Percentiles rank a stretch among this genome's conserved stretches.
phyloP scores from a whole-genome alignment of 1,284 basidiomycete genomes.

The Tilletia caries region DNA sequence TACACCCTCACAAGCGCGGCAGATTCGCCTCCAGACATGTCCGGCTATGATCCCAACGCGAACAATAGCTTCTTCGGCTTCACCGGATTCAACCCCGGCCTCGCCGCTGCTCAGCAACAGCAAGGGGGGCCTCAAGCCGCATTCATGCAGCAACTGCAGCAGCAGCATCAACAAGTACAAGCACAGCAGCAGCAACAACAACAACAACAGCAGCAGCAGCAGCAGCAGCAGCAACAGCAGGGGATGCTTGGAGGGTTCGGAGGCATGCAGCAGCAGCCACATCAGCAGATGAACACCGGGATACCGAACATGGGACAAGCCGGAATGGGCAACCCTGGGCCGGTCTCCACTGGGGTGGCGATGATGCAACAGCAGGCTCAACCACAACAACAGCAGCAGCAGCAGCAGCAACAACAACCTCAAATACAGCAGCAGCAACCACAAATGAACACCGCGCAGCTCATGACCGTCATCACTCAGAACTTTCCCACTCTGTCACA shows the following conservation, averaged over 20 bases:
- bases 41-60: background rate
- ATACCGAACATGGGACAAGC: background rate
- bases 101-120: slow-evolving; percentile 23
- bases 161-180: too few species aligned
- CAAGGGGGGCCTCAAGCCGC: too few species aligned
- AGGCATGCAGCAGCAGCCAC: background rate
- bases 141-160: slow-evolving; percentile 29
- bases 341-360: background rate
- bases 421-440: slow-evolving; percentile 21
- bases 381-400: slow-evolving; percentile 15
- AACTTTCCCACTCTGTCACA: background rate
- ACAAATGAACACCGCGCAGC: slow-evolving; percentile 25
- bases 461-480: slow-evolving; percentile 32
- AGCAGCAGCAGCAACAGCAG: slow-evolving; percentile 23
- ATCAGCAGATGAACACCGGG: background rate
- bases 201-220: slow-evolving; percentile 22
- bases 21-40: background rate
- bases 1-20: background rate
- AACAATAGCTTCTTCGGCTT: slow-evolving; percentile 2
- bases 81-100: background rate
- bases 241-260: background rate
- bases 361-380: slow-evolving; percentile 12
- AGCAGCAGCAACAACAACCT: slow-evolving; percentile 23
- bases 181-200: slow-evolving; percentile 31
- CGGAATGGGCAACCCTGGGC: background rate